These are phyloP conservation scores for Talaromyces stipitatus DNA, from an alignment of 495 filamentous ascomycete genomes.

Conservation along the genomic window DNA sequence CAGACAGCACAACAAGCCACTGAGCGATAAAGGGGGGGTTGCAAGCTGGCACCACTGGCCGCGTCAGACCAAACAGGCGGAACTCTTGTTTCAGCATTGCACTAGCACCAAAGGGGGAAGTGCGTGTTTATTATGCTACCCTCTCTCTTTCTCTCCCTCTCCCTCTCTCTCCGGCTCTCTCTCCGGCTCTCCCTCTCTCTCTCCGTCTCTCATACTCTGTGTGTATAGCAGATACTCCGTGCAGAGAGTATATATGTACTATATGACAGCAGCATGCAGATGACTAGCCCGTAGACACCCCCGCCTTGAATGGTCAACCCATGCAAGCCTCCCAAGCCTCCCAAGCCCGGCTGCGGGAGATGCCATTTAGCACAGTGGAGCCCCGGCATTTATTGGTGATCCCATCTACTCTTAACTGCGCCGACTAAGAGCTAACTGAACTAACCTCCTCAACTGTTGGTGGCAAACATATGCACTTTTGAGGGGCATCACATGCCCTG, in stretches of 20 bases:
- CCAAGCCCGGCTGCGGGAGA: conserved; percentile 1
- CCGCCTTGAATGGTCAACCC: neutral
- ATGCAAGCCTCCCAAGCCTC: neutral
- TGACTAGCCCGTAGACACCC: neutral
- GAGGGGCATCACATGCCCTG: neutral
- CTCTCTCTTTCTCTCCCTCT: too few relatives aligned
- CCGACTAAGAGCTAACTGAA: too few relatives aligned
- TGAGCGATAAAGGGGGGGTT: neutral
- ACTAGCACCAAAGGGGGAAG: neutral
- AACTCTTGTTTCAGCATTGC: conserved; percentile 6
- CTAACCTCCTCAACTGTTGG: too few relatives aligned
- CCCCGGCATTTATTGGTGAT: conserved; percentile 9
- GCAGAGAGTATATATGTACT: too few relatives aligned
- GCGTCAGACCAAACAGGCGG: too few relatives aligned
- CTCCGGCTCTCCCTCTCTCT: too few relatives aligned
- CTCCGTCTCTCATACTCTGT: too few relatives aligned
- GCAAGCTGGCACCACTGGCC: too few relatives aligned
- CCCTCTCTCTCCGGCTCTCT: too few relatives aligned
- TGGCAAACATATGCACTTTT: too few relatives aligned
- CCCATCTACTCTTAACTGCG: neutral
- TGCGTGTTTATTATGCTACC: neutral
- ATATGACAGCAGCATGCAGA: too few relatives aligned
- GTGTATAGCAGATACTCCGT: too few relatives aligned
- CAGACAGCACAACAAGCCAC: neutral
- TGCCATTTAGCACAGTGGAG: conserved; percentile 6